Conservation (phyloP, 164 flowering plant species). For the Vitis cinerea region DNA sequence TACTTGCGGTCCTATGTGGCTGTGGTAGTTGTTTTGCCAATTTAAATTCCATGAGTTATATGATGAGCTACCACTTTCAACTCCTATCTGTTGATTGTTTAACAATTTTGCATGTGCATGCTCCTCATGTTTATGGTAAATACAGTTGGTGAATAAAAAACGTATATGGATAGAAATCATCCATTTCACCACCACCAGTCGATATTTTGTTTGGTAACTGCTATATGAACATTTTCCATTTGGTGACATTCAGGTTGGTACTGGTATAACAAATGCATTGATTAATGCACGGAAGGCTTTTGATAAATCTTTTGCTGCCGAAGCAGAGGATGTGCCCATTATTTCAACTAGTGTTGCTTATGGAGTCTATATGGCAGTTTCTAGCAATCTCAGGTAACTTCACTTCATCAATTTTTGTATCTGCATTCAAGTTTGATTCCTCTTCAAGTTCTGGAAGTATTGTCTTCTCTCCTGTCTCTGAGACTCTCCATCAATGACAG, state of each 20-base stretch:
- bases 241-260: conserved; percentile 47
- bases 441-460: background rate
- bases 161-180: no score
- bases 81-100: no score
- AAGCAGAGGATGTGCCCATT: conserved; percentile 64
- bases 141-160: no score
- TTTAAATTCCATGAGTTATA: no score
- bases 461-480: background rate
- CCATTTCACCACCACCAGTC: no score
- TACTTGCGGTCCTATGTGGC: no score
- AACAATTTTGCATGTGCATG: no score
- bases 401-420: no score
- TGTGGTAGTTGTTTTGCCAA: no score
- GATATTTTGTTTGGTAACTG: background rate
- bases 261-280: conserved; percentile 55
- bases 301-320: conserved; percentile 49
- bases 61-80: no score
- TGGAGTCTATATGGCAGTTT: conserved; percentile 72
- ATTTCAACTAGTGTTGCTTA: conserved; percentile 60
- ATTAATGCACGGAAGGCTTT: conserved; percentile 52
- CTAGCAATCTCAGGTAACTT: conserved; percentile 68
- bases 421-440: background rate
- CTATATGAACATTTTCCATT: conserved; percentile 1
- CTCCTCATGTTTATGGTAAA: no score
- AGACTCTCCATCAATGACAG: background rate